phyloP scores from a whole-genome alignment of 177 flowering plant genomes.

The Vitis hybrid region DNA sequence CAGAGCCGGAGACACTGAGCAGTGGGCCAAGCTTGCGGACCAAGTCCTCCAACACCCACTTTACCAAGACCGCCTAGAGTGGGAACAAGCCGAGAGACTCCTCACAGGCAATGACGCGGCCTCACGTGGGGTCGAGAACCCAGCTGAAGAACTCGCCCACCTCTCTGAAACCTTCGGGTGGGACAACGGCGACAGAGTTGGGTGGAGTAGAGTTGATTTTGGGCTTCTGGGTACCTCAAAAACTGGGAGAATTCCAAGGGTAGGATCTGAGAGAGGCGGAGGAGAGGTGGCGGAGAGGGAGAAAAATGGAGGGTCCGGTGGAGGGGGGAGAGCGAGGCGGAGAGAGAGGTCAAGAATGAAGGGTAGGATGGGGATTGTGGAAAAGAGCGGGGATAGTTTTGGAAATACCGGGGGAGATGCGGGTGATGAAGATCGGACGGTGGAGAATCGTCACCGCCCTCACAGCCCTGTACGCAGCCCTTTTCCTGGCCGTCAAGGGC shows the following conservation, averaged over 20 bases:
- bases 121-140: constrained; percentile 4
- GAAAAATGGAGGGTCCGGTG: not conserved
- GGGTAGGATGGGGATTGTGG: constrained; percentile 20
- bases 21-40: constrained; percentile 75
- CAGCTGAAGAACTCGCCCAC: constrained; percentile 50
- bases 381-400: constrained; percentile 7
- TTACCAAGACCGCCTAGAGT: constrained; percentile 70
- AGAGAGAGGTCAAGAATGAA: constrained; percentile 10
- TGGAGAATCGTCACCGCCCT: not conserved
- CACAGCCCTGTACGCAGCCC: constrained; percentile 20
- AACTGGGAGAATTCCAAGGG: constrained; percentile 69
- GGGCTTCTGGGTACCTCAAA: constrained; percentile 72
- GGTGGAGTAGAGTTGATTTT: constrained; percentile 65
- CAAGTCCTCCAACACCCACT: constrained; percentile 73
- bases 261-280: constrained; percentile 1
- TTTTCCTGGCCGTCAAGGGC: constrained; percentile 59
- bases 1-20: constrained; percentile 52
- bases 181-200: constrained; percentile 64
- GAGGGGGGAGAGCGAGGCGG: constrained; percentile 6
- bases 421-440: constrained; percentile 8
- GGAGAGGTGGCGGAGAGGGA: not conserved
- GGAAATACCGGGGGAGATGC: not conserved
- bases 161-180: constrained; percentile 73
- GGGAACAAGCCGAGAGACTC: constrained; percentile 62
- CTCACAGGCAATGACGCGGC: not conserved